Conservation (phyloP, 2,329 filamentous ascomycete species). For the Diplodia intermedia region DNA sequence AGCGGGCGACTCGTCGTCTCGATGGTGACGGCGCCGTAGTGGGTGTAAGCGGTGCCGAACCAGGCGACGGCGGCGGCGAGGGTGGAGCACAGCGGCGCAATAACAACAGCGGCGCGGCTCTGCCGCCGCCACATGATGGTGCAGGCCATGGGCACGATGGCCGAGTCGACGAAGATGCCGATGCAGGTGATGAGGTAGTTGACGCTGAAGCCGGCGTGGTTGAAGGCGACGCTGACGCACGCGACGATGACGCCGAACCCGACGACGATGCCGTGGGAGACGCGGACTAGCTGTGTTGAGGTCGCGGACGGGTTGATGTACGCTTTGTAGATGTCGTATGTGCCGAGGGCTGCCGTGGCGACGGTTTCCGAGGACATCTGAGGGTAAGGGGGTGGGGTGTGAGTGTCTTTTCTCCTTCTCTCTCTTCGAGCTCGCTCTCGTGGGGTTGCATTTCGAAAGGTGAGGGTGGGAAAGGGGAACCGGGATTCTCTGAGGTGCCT, state of each 20-base stretch:
- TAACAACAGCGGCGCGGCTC: slow-evolving; percentile 57
- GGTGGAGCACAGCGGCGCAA: slow-evolving; percentile 59
- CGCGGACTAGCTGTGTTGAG: slow-evolving; percentile 47
- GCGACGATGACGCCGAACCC: slow-evolving; percentile 51
- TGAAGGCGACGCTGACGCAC: slow-evolving; percentile 44
- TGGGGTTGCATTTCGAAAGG: too few species aligned
- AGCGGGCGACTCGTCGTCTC: slow-evolving; percentile 41
- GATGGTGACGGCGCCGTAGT: slow-evolving; percentile 45
- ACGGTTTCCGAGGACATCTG: slow-evolving; percentile 49
- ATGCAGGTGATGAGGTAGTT: slow-evolving; percentile 43
- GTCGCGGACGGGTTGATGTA: slow-evolving; percentile 50
- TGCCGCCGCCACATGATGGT: slow-evolving; percentile 49
- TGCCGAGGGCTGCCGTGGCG: slow-evolving; percentile 50
- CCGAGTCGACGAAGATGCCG: slow-evolving; percentile 52
- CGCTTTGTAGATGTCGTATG: slow-evolving; percentile 55
- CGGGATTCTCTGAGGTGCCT: too few species aligned
- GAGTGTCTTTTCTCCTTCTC: neutral
- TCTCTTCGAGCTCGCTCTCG: neutral
- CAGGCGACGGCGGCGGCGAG: slow-evolving; percentile 56
- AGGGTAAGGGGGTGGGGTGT: neutral
- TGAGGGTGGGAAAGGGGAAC: too few species aligned
- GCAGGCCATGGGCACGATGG: slow-evolving; percentile 50
- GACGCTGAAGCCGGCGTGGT: slow-evolving; percentile 31
- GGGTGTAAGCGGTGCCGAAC: slow-evolving; percentile 46
- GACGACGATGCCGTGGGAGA: slow-evolving; percentile 51